Evolutionary conservation across 352 stramenopile genomes (phyloP), one percentile per base, ranked within the genome.

Genomic region (Globisporangium mamillatum): DNA sequence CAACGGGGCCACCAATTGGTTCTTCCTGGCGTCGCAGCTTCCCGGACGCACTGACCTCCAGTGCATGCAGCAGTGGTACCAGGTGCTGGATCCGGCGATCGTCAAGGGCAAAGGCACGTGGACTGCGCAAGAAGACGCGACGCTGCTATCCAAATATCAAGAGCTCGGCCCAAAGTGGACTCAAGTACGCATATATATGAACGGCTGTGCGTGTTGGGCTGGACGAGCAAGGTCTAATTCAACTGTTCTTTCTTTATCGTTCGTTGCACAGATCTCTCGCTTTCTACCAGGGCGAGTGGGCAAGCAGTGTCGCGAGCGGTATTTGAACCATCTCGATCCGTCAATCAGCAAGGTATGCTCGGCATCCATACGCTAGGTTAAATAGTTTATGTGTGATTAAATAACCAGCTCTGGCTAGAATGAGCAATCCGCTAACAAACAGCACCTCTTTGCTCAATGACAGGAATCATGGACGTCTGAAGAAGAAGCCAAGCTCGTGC

Each of bases 301-400:
- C 18, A 93, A 89, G 32, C 86, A 93, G 57, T 93, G 86, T 32
- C 84, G 86, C 12, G 86, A 94, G 56, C 79, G 86, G 24, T 94
- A 84, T 56, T 18, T 82, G 41, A 92, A 94, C 56, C 77, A 90
- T 12, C 58, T 91, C 22, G 74, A 91, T 22, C 75, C 77, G 2
- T 71, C 73, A 0, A 76, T 91, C 36, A 75, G 50, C 22, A 80
- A 73, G 63, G 85, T 93, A 57, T 22, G 58, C 20, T 7, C 36
- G 7, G 29, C 18, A 18, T 10, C 18, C 27, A 4, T 55, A n/a
- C 7, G 10, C 14, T 16, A 27, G 55, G 55, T 20, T 44, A 56
- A 22, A 60, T 38, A 60, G 27, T 24, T 20, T 36, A 3, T 32
- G 3, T 12, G 10, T 16, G 27, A 29, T 36, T 36, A 29, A 10